Percentiles rank a stretch among this genome's conserved stretches.
phyloP scores from a whole-genome alignment of 164 flowering plant genomes.

The Magnolia changhungtana region DNA sequence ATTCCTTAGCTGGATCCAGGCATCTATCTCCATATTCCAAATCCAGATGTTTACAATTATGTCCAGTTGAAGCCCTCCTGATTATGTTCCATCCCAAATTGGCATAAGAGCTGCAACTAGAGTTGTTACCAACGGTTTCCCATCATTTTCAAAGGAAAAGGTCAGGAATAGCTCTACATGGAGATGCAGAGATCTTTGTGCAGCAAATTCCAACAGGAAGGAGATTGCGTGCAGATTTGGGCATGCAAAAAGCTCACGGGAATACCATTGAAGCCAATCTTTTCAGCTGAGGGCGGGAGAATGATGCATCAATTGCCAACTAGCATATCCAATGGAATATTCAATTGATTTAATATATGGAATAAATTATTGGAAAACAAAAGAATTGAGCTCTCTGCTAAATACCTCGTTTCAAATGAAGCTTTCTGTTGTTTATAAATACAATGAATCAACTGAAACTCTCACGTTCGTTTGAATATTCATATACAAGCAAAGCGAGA shows the following conservation, averaged over 20 bases:
- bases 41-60: background rate
- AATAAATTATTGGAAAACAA: too few species aligned
- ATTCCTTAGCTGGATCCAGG: background rate
- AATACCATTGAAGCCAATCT: background rate
- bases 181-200: background rate
- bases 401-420: background rate
- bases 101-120: background rate
- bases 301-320: background rate
- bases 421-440: background rate
- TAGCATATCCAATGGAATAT: too few species aligned
- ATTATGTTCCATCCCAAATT: too few species aligned
- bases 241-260: background rate
- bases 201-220: background rate
- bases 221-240: background rate
- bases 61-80: too few species aligned
- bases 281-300: background rate
- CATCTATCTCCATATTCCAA: background rate
- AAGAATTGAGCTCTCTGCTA: background rate
- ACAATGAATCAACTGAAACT: background rate
- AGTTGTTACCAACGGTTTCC: background rate
- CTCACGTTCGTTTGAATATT: background rate
- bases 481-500: background rate
- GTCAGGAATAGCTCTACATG: background rate
- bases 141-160: background rate
- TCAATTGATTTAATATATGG: background rate